These are phyloP conservation scores for Drechslera avenae DNA, from an alignment of 2,329 filamentous ascomycete genomes.

Conservation along the genomic window DNA sequence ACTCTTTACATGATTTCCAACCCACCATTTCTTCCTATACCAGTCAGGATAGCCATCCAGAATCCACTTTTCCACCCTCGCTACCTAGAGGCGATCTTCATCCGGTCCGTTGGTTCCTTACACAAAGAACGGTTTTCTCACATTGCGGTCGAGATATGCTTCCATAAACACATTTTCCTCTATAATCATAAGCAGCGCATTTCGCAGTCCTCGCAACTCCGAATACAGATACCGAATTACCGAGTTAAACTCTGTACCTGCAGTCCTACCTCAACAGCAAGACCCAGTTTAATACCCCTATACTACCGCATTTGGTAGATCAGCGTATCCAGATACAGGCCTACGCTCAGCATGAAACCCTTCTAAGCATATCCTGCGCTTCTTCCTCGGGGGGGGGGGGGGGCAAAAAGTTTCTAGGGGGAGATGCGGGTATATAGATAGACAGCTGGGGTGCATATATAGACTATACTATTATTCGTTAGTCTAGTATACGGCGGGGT, in stretches of 20 bases:
- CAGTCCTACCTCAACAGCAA: not conserved
- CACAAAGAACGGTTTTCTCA: conserved; percentile 1
- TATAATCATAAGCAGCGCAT: conserved; percentile 2
- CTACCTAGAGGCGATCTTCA: not conserved
- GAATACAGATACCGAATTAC: conserved; percentile 7
- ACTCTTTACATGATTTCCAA: too few relatives aligned
- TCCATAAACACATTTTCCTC: conserved; percentile 4
- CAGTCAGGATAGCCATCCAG: not conserved
- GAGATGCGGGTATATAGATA: too few relatives aligned
- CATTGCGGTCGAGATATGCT: not conserved
- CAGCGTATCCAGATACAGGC: not conserved
- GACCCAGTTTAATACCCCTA: not conserved
- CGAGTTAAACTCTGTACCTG: not conserved
- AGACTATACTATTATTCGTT: conserved; percentile 14
- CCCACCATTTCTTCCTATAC: too few relatives aligned
- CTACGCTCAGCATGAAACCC: not conserved
- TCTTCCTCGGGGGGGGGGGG: not conserved
- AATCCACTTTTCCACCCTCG: conserved; percentile 2
- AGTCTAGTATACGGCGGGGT: conserved; percentile 7
- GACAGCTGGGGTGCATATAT: conserved; percentile 1
- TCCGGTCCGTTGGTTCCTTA: not conserved
- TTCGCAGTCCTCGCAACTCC: conserved; percentile 1
- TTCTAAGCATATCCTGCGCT: not conserved
- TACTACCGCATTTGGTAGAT: not conserved
- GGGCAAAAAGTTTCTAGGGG: not conserved